Conservation (phyloP, 768 basidiomycete genomes). For the Boletus sp. region DNA sequence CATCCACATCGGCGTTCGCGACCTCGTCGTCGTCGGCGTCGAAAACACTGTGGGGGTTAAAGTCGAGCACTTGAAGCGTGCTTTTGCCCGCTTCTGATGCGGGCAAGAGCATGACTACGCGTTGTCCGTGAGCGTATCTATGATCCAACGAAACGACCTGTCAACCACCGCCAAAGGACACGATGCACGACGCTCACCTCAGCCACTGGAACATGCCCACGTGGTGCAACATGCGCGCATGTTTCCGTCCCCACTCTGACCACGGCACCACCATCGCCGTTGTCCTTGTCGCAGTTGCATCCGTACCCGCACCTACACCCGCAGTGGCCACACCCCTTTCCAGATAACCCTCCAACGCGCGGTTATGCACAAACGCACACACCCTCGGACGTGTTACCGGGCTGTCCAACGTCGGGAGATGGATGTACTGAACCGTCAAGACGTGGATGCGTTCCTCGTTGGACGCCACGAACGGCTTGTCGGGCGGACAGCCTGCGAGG, state of each 20-base stretch:
- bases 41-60: constrained; percentile 24
- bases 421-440: constrained; percentile 24
- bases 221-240: constrained; percentile 35
- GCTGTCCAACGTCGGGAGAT: background rate
- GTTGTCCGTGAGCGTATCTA: constrained; percentile 44
- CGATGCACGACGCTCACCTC: constrained; percentile 19
- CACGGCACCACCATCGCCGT: constrained; percentile 25
- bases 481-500: constrained; percentile 22
- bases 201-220: constrained; percentile 39
- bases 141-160: no score
- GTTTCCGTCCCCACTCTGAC: constrained; percentile 39
- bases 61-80: constrained; percentile 29
- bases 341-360: constrained; percentile 24
- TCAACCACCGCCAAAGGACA: background rate
- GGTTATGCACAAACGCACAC: constrained; percentile 36
- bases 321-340: background rate
- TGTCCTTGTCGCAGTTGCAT: background rate
- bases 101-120: constrained; percentile 32
- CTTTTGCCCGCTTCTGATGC: constrained; percentile 3
- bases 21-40: background rate
- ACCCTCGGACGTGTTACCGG: constrained; percentile 11
- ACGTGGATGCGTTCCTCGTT: constrained; percentile 25
- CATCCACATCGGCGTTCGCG: no score
- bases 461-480: constrained; percentile 27
- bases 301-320: background rate